These are phyloP conservation scores for Periglandula ipomoeae DNA, from an alignment of 2,329 filamentous ascomycete species.

Conservation along the genomic window DNA sequence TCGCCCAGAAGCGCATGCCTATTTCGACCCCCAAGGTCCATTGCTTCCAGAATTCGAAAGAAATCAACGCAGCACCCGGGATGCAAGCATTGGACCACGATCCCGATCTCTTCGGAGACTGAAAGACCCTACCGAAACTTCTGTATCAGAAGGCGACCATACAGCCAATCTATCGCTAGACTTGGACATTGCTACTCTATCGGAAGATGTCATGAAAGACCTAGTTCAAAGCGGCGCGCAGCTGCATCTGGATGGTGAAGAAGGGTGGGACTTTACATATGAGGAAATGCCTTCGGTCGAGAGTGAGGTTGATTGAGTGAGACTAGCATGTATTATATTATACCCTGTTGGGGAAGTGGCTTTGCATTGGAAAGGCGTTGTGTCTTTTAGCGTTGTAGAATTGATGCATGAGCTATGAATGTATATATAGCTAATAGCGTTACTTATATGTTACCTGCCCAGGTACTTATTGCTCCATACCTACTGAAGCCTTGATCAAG, in stretches of 20 bases:
- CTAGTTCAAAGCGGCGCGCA: conserved; percentile 18
- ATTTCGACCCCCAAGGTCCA: conserved; percentile 32
- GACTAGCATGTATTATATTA: no score
- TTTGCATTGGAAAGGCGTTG: no score
- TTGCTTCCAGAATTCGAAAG: conserved; percentile 35
- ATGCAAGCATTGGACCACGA: conserved; percentile 16
- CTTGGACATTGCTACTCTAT: conserved; percentile 17
- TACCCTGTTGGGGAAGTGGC: no score
- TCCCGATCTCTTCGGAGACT: conserved; percentile 19
- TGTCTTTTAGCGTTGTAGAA: no score
- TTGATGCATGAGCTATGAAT: no score
- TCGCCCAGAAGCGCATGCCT: conserved; percentile 37
- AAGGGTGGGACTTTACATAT: conserved; percentile 25
- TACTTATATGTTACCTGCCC: no score
- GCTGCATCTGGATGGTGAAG: conserved; percentile 18
- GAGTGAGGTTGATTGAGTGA: no score
- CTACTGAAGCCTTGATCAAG: no score
- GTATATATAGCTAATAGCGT: background rate
- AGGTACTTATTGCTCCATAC: no score
- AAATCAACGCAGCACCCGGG: conserved; percentile 33
- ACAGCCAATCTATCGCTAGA: conserved; percentile 19
- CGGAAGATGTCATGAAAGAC: conserved; percentile 11
- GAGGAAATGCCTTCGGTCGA: conserved; percentile 23
- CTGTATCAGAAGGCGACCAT: conserved; percentile 8
- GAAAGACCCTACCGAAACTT: conserved; percentile 8